Base-by-base conservation (phyloP, 208 protist species). In the Borovskyia barvae region DNA sequence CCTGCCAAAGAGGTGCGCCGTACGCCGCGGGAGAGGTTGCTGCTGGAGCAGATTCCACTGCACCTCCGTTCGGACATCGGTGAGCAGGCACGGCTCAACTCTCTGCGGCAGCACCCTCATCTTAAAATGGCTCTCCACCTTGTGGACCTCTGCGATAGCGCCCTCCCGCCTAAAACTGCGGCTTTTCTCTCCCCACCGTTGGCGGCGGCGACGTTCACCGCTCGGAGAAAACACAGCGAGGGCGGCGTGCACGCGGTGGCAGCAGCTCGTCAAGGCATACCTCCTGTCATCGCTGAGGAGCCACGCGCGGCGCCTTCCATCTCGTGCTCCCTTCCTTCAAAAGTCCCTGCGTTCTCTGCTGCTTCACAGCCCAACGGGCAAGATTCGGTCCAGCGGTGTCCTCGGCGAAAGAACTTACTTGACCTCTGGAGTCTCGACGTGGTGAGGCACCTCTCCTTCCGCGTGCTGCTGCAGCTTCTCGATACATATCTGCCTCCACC, bases 401-500 rank as follows among this genome's bases (percentile, higher is more conserved):
- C 22, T 22, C 62, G 47, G 32, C 47, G 42, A 9, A 43, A 17
- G 19, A 32, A 65, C 35, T 54, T 55, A 12, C 43, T 61, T 8
- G 70, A 71, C 15, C 1, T 17, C 29, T 69, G 62, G 62, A 51
- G 45, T 32, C 28, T 41, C n/a, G 67, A 74, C 42, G 67, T 68
- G 26, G 53, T 63, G 24, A 32, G 26, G 5, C 54, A 66, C 58
- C 36, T 88, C 17, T 40, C 35, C 1, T 64, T 57, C 29, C 85
- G 80, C 15, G 61, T 86, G 14, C 15, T 77, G 20, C 57, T 88
- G 4, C 60, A 68, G 35, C 66, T 89, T 26, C 58, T 86, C 20
- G 85, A 92, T 48, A 70, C 62, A 5, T 89, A 87, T 58, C 30
- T 92, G 4, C 37, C 75, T 0, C 79, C 76, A 2, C 63, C 78